Conservation (phyloP, 768 basidiomycete genomes). For the Mycena metata region DNA sequence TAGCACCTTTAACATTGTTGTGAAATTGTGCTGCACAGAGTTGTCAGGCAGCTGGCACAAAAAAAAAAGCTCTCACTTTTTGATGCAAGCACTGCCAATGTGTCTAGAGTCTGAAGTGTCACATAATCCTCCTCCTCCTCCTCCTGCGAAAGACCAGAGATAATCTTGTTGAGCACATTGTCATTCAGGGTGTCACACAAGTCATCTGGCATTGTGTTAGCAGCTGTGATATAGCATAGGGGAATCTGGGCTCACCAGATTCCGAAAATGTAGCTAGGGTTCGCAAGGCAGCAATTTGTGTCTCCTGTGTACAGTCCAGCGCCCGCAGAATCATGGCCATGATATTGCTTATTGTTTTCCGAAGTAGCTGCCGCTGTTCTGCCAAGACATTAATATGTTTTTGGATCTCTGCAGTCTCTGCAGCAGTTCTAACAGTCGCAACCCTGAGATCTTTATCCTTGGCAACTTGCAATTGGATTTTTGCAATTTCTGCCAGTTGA, state of each 20-base stretch:
- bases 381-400: no score
- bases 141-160: background rate
- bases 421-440: no score
- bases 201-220: background rate
- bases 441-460: no score
- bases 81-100: background rate
- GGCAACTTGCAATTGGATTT: no score
- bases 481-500: no score
- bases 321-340: background rate
- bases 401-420: no score
- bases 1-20: background rate
- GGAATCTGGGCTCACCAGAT: background rate
- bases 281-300: slow-evolving; percentile 1
- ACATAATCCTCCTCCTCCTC: background rate
- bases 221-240: background rate
- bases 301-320: background rate
- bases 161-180: background rate
- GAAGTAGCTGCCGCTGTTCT: no score
- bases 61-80: background rate
- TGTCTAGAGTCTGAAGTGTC: background rate
- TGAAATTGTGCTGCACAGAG: background rate
- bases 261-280: background rate
- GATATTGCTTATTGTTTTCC: background rate
- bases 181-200: slow-evolving; percentile 3
- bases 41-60: background rate